Conservation (phyloP, 1,139 yeast genomes). For the Candida freyschussii region DNA sequence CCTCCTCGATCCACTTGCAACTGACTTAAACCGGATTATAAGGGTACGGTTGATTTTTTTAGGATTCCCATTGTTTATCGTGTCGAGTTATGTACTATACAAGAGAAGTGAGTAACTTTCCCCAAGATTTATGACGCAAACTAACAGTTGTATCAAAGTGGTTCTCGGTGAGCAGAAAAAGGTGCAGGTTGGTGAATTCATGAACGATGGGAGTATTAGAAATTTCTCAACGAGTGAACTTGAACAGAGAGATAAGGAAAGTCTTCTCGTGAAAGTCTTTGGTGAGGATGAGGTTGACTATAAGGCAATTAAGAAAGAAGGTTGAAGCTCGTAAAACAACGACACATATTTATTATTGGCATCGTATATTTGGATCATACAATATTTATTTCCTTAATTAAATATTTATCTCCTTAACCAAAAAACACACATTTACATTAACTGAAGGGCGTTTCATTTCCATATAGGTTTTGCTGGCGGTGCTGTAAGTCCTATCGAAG, state of each 20-base stretch:
- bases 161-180: constrained; percentile 41
- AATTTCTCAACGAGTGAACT: constrained; percentile 41
- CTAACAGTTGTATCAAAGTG: constrained; percentile 19
- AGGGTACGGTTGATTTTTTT: constrained; percentile 36
- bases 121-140: neutral
- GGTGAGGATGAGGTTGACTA: constrained; percentile 23
- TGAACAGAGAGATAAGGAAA: constrained; percentile 17
- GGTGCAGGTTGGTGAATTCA: constrained; percentile 43
- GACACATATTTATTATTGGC: neutral
- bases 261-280: constrained; percentile 18
- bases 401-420: too few species aligned
- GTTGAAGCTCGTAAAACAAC: too few species aligned
- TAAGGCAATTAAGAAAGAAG: constrained; percentile 11
- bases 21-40: constrained; percentile 9
- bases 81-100: constrained; percentile 35
- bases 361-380: too few species aligned
- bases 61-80: constrained; percentile 35
- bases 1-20: neutral
- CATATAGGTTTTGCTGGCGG: constrained; percentile 18
- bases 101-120: constrained; percentile 32
- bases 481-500: constrained; percentile 12
- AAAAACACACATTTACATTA: too few species aligned
- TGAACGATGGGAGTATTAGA: constrained; percentile 43
- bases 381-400: too few species aligned
- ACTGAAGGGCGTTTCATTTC: too few species aligned